Percentiles rank a stretch among this genome's conserved stretches.
phyloP scores from a whole-genome alignment of 2,329 filamentous ascomycete species.

The Stachybotrys chlorohalonatus region DNA sequence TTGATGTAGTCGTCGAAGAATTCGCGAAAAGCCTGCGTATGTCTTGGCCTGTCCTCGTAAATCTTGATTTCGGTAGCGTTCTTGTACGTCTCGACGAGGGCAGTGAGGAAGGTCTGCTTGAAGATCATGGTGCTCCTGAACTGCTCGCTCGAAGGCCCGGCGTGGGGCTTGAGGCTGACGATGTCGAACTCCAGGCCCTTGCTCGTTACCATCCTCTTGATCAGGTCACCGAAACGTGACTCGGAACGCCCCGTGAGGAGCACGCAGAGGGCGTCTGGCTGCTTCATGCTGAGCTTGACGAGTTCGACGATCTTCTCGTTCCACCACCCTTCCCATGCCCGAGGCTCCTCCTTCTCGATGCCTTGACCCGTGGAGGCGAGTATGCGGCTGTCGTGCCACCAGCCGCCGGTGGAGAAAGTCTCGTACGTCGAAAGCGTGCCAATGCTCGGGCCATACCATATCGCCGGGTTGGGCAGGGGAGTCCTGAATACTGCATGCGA shows the following conservation, averaged over 20 bases:
- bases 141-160: slow-evolving; percentile 68
- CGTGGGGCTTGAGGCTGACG: slow-evolving; percentile 75
- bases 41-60: slow-evolving; percentile 58
- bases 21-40: slow-evolving; percentile 73
- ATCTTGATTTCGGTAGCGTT: slow-evolving; percentile 73
- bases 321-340: slow-evolving; percentile 91
- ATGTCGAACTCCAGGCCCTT: slow-evolving; percentile 82
- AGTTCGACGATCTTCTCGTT: slow-evolving; percentile 83
- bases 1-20: slow-evolving; percentile 75
- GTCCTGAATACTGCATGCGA: slow-evolving; percentile 69
- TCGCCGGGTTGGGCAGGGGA: slow-evolving; percentile 75
- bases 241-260: slow-evolving; percentile 83
- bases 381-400: slow-evolving; percentile 93
- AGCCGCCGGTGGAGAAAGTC: slow-evolving; percentile 73
- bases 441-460: slow-evolving; percentile 76
- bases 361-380: slow-evolving; percentile 81
- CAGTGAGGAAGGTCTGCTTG: slow-evolving; percentile 77
- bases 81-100: slow-evolving; percentile 78
- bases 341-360: slow-evolving; percentile 68
- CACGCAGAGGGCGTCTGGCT: slow-evolving; percentile 77
- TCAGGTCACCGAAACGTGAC: slow-evolving; percentile 63
- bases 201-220: slow-evolving; percentile 71
- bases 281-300: slow-evolving; percentile 69
- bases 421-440: slow-evolving; percentile 69
- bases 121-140: slow-evolving; percentile 83